Conservation (phyloP, 2,329 filamentous ascomycete genomes). For the Botrytis deweyae region DNA sequence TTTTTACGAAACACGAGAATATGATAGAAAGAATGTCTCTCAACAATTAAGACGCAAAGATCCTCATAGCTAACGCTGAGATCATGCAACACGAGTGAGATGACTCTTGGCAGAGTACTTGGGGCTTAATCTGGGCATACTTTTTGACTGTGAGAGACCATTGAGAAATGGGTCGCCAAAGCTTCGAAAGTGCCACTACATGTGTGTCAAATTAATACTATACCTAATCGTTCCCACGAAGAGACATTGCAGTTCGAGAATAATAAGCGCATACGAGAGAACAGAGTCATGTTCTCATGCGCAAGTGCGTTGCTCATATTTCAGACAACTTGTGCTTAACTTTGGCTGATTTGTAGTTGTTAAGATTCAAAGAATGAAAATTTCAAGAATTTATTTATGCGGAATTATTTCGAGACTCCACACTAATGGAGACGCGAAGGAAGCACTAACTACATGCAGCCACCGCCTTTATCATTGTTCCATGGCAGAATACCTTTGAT, state of each 20-base stretch:
- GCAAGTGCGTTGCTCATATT: background rate
- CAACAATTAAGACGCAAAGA: conserved; percentile 82
- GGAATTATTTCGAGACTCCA: background rate
- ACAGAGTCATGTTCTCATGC: background rate
- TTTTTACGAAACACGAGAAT: background rate
- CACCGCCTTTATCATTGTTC: background rate
- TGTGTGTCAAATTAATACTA: conserved; percentile 12
- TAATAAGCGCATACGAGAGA: background rate
- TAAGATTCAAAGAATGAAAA: background rate
- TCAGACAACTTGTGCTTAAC: background rate
- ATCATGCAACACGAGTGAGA: conserved; percentile 94
- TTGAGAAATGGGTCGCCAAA: conserved; percentile 67
- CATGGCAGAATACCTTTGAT: background rate
- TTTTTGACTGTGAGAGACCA: conserved; percentile 84
- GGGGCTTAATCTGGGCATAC: conserved; percentile 72
- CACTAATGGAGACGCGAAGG: background rate
- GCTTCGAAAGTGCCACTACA: conserved; percentile 83
- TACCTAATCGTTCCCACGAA: background rate
- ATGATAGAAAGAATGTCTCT: conserved; percentile 59
- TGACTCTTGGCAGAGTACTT: conserved; percentile 83
- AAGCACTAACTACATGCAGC: background rate
- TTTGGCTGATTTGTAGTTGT: background rate
- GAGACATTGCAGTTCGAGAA: background rate
- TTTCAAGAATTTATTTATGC: conserved; percentile 16
- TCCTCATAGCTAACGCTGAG: conserved; percentile 70